Conservation (phyloP, 1,284 basidiomycete species). For the Microbotryomycetes sp. region DNA sequence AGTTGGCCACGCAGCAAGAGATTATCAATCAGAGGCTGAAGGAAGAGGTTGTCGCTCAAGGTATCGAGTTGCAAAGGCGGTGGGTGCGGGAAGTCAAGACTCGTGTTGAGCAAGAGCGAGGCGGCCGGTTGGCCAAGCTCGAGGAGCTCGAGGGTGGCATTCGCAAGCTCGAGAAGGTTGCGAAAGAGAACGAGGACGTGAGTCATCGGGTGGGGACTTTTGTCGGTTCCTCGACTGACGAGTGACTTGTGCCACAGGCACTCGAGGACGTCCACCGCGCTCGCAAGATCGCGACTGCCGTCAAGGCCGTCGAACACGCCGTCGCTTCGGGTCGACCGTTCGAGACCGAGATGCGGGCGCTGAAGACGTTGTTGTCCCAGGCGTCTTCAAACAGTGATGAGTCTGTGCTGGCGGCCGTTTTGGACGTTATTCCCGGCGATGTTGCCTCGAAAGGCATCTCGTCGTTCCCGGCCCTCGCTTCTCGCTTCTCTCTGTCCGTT, state of each 20-base stretch:
- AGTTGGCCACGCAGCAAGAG: conserved; percentile 81
- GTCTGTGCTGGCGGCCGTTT: background rate
- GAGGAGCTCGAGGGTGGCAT: conserved; percentile 85
- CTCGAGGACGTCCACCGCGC: conserved; percentile 86
- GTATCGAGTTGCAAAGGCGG: conserved; percentile 90
- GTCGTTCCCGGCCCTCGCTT: conserved; percentile 75
- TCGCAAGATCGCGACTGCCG: conserved; percentile 59
- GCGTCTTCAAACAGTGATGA: background rate
- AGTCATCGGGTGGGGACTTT: conserved; percentile 58
- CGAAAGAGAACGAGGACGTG: conserved; percentile 71
- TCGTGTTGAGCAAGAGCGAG: conserved; percentile 92
- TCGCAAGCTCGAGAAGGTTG: conserved; percentile 82
- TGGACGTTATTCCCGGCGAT: conserved; percentile 35
- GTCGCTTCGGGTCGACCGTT: conserved; percentile 27
- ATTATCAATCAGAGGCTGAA: conserved; percentile 89
- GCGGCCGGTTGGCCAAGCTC: conserved; percentile 87
- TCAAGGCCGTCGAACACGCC: conserved; percentile 54
- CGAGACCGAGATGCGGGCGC: conserved; percentile 23
- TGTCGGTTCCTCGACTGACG: conserved; percentile 58
- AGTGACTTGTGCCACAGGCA: conserved; percentile 49
- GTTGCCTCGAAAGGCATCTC: conserved; percentile 80
- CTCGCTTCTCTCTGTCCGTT: conserved; percentile 82
- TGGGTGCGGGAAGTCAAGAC: conserved; percentile 97
- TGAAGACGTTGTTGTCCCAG: conserved; percentile 8
- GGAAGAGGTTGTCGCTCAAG: conserved; percentile 92